Evolutionary conservation across 176 grass and related monocot genomes (phyloP).

Genomic region (Carex cristatella): DNA sequence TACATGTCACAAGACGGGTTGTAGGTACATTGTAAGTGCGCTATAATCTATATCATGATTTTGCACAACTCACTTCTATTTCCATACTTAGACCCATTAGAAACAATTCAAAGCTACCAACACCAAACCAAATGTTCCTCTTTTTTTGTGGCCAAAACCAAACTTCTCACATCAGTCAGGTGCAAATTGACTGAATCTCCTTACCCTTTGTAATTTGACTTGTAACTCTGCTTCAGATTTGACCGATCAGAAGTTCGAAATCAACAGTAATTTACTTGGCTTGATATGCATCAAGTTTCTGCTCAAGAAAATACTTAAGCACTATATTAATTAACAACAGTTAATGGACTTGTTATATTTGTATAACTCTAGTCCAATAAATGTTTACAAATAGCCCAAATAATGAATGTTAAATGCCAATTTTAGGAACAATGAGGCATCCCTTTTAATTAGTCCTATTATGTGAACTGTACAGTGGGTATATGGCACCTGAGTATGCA

Average conservation of each 20-base stretch:
- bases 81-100: neutral
- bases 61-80: neutral
- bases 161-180: neutral
- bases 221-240: neutral
- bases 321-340: neutral
- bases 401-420: neutral
- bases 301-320: neutral
- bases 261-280: neutral
- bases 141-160: neutral
- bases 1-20: slow-evolving; percentile 46
- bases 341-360: neutral
- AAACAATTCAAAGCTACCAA: neutral
- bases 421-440: slow-evolving; percentile 21
- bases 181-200: neutral
- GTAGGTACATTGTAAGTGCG: slow-evolving; percentile 66
- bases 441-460: slow-evolving; percentile 9
- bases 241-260: neutral
- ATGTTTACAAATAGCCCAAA: neutral
- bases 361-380: neutral
- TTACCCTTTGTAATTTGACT: neutral
- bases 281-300: neutral
- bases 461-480: slow-evolving; percentile 40
- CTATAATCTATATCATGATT: neutral
- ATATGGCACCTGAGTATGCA: slow-evolving; percentile 76
- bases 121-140: neutral